Conservation (phyloP, 331 rosid genomes). For the Spiraea crenata region DNA sequence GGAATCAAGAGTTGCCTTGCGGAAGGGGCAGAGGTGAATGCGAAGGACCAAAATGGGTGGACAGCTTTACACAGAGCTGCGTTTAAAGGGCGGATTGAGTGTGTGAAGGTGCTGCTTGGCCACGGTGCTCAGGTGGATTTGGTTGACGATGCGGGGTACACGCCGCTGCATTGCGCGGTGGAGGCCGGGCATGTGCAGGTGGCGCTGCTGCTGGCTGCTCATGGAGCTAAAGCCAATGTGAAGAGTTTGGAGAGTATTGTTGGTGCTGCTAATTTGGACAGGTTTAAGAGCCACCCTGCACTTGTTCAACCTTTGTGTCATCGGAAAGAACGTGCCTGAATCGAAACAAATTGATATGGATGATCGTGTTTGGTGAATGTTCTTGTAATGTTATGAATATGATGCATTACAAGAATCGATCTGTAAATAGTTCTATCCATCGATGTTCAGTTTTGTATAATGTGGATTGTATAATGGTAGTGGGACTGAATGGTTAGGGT, state of each 20-base stretch:
- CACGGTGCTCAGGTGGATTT: constrained; percentile 64
- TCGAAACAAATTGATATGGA: background rate
- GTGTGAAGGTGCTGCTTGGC: constrained; percentile 55
- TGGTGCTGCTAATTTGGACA: constrained; percentile 16
- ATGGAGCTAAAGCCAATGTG: constrained; percentile 41
- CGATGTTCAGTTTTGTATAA: background rate
- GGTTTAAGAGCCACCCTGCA: constrained; percentile 38
- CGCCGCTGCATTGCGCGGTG: constrained; percentile 67
- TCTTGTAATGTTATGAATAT: constrained; percentile 8
- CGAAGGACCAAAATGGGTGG: constrained; percentile 86
- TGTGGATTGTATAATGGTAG: background rate
- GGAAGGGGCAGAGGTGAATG: constrained; percentile 57
- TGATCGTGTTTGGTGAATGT: background rate
- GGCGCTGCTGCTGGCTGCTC: constrained; percentile 47
- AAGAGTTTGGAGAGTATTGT: constrained; percentile 32
- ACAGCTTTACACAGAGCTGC: constrained; percentile 85
- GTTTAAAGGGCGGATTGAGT: constrained; percentile 67
- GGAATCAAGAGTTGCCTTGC: constrained; percentile 52
- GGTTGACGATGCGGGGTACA: constrained; percentile 60
- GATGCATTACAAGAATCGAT: background rate
- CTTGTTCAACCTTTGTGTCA: constrained; percentile 25
- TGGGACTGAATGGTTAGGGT: background rate
- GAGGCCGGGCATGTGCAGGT: constrained; percentile 70
- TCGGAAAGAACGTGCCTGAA: constrained; percentile 23
- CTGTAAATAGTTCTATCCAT: constrained; percentile 20